Percentiles rank a stretch among this genome's conserved stretches.
These are phyloP conservation scores for Cudoniella acicularis DNA, from an alignment of 495 filamentous ascomycete species.

Conservation along the genomic window DNA sequence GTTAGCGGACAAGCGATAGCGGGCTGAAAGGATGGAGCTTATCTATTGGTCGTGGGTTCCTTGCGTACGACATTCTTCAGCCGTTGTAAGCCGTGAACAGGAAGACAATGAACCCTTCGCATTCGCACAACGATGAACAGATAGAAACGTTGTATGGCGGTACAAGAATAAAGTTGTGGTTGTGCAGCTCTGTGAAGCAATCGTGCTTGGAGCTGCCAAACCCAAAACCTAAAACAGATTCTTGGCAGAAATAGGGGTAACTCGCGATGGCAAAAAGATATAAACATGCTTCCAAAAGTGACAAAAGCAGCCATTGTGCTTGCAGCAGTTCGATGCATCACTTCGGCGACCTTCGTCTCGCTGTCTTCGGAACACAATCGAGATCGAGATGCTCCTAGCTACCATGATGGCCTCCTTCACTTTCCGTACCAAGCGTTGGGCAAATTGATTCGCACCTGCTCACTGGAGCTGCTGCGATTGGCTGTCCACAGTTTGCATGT, in stretches of 20 bases:
- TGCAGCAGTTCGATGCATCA: not conserved
- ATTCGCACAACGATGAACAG: not conserved
- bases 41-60: not conserved
- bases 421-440: not conserved
- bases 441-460: not conserved
- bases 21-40: not conserved
- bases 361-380: not conserved
- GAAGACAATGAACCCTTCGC: not conserved
- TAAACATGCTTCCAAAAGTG: not conserved
- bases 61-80: not conserved
- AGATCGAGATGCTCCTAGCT: not conserved
- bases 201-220: no score
- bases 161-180: no score
- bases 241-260: not conserved
- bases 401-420: not conserved
- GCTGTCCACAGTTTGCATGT: not conserved
- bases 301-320: not conserved
- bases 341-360: not conserved
- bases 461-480: slow-evolving; percentile 11
- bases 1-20: not conserved
- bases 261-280: not conserved
- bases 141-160: no score
- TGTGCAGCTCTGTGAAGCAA: no score
- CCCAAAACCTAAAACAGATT: no score
- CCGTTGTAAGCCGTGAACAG: not conserved